Conservation (phyloP, 441 rosid genomes). For the Adansonia rubrostipa region DNA sequence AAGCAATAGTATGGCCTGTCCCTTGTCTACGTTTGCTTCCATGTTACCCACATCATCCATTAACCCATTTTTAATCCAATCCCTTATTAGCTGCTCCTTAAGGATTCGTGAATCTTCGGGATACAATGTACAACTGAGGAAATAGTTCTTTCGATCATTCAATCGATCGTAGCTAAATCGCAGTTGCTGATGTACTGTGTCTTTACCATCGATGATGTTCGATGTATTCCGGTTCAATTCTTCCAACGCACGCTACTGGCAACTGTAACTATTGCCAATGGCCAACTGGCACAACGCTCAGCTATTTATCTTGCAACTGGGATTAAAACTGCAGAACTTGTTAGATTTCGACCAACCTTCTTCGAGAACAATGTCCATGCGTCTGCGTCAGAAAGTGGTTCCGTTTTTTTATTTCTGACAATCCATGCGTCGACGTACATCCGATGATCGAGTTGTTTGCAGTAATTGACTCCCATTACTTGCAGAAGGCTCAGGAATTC, state of each 20-base stretch:
- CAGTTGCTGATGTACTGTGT: background rate
- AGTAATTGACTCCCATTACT: background rate
- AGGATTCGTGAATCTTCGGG: background rate
- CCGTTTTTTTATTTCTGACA: background rate
- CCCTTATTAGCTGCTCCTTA: background rate
- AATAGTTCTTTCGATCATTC: background rate
- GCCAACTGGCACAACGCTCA: background rate
- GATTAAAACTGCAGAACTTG: background rate
- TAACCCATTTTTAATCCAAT: background rate
- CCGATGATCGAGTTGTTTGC: background rate
- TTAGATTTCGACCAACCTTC: background rate
- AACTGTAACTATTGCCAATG: background rate
- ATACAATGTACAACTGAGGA: too few species aligned
- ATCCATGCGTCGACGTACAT: background rate
- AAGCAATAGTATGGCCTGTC: background rate
- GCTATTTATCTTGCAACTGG: background rate
- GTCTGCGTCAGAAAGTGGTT: background rate
- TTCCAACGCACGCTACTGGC: background rate
- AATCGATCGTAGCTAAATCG: background rate
- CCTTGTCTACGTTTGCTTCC: background rate
- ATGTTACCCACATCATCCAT: background rate
- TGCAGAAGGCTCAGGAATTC: background rate
- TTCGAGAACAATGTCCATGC: background rate
- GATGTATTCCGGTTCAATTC: background rate
- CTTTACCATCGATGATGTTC: too few species aligned